Base-by-base conservation (phyloP, 2,329 filamentous ascomycete genomes). In the Paracamarosporium sp. region DNA sequence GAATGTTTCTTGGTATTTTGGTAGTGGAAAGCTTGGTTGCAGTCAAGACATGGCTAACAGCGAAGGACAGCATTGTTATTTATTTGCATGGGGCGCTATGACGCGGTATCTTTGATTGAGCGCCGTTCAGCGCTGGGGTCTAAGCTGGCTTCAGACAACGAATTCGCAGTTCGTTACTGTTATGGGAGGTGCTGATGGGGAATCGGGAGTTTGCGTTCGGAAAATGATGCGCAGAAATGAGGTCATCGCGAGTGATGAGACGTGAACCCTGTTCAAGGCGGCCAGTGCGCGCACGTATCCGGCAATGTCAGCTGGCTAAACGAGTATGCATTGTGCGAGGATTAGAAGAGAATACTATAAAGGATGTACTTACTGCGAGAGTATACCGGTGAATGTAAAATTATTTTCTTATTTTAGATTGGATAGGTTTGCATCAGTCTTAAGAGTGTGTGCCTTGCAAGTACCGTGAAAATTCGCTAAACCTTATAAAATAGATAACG, bases 151-250 rank as follows among this genome's bases (percentile, higher is more conserved):
- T 47, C 27, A 15, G 24, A n/a, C 25, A 15, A 6, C 12, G 2
- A 43, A 12, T 43, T 52, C 50, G 50, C 50, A 52, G 24, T 13
- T 52, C 35, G 50, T 43, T 52, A 43, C 50, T 43, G 22, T 52
- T 35, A 41, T 44, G 22, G 40, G 51, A 30, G 44, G 15, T 53
- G 15, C 17, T 20, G 35, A 2, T 38, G 35, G 15, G 35, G n/a
- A 31, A 13, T 31, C 13, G 30, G 6, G 7, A 6, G 30, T 31
- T 31, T 31, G 30, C 13, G 30, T 31, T 31, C 6, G 30, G 30
- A 31, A 38, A 38, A 38, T 38, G 35, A 38, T 38, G 13, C 12
- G 35, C 35, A 20, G 8, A 20, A 15, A 38, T 38, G 35, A 38
- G 35, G 35, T 38, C 35, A 38, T 38, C 35, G 35, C 35, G 35